Percentiles rank a stretch among this genome's conserved stretches.
Conservation (phyloP, 345 rosid genomes). For the Eucalyptus sp. region DNA sequence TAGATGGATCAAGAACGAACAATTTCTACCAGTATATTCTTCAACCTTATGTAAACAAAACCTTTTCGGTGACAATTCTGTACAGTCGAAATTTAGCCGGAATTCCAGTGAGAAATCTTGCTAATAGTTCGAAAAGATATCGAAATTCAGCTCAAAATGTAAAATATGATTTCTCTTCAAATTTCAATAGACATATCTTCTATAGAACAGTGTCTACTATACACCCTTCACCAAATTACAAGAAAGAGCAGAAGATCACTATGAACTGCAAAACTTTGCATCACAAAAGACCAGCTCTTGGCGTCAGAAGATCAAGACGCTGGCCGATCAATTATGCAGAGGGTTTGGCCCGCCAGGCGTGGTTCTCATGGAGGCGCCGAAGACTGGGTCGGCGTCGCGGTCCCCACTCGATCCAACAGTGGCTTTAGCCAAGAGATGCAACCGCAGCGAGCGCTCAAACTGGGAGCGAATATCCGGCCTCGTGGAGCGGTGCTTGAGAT, state of each 20-base stretch:
- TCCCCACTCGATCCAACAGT: not conserved
- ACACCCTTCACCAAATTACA: not conserved
- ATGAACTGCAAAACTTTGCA: not conserved
- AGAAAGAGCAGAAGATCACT: not conserved
- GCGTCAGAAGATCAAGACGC: not conserved
- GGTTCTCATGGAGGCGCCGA: not conserved
- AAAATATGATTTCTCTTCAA: not conserved
- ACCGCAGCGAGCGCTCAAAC: not conserved
- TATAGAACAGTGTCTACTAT: not conserved
- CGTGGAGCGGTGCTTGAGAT: not conserved
- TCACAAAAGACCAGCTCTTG: not conserved
- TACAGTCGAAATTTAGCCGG: not conserved
- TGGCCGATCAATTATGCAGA: not conserved
- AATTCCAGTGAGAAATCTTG: not conserved
- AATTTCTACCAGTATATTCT: not conserved
- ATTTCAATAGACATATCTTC: not conserved
- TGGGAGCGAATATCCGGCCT: not conserved
- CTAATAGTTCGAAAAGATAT: not conserved
- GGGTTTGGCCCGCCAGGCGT: constrained; percentile 4
- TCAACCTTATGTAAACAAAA: not conserved
- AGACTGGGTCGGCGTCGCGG: not conserved
- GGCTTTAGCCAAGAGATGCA: not conserved
- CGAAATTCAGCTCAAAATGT: not conserved
- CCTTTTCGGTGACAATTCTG: not conserved
- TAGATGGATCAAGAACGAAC: not conserved